These are phyloP conservation scores for Colletotrichum echinochloae DNA, from an alignment of 2,329 filamentous ascomycete genomes.

Conservation along the genomic window DNA sequence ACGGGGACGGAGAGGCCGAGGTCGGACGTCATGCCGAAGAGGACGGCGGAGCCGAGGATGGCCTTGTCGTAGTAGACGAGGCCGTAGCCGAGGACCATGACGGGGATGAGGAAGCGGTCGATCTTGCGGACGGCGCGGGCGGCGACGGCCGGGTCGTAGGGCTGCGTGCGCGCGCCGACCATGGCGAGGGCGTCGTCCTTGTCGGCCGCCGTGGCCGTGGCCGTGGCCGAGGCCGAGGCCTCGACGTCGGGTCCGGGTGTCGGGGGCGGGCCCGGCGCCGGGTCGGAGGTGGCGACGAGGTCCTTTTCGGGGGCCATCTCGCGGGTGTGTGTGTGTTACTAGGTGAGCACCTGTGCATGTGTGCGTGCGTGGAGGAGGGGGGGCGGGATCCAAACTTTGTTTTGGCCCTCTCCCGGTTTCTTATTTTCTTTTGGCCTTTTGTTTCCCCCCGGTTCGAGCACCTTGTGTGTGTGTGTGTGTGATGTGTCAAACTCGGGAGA, in stretches of 20 bases:
- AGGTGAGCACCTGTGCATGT: no score
- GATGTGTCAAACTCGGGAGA: no score
- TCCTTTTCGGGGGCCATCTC: slow-evolving; percentile 34
- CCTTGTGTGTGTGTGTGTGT: neutral
- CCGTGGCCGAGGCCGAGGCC: neutral
- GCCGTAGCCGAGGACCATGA: slow-evolving; percentile 69
- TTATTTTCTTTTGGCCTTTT: neutral
- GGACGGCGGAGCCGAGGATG: slow-evolving; percentile 77
- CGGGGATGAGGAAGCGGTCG: slow-evolving; percentile 74
- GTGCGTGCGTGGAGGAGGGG: neutral
- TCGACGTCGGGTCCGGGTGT: slow-evolving; percentile 14
- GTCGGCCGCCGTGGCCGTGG: neutral
- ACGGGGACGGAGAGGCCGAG: slow-evolving; percentile 67
- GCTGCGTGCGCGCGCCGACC: slow-evolving; percentile 67
- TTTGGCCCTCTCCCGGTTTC: neutral
- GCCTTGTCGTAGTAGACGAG: slow-evolving; percentile 67
- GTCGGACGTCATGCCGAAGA: slow-evolving; percentile 82
- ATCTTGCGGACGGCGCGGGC: slow-evolving; percentile 73
- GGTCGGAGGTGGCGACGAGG: slow-evolving; percentile 7
- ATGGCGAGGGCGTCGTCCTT: slow-evolving; percentile 67
- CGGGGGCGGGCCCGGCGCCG: slow-evolving; percentile 6
- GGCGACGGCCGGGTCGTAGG: slow-evolving; percentile 66
- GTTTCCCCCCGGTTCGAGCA: neutral
- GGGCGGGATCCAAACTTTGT: neutral
- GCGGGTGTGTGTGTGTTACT: neutral